Conservation (phyloP, 306 rosid species). For the Hippophae tibetana region DNA sequence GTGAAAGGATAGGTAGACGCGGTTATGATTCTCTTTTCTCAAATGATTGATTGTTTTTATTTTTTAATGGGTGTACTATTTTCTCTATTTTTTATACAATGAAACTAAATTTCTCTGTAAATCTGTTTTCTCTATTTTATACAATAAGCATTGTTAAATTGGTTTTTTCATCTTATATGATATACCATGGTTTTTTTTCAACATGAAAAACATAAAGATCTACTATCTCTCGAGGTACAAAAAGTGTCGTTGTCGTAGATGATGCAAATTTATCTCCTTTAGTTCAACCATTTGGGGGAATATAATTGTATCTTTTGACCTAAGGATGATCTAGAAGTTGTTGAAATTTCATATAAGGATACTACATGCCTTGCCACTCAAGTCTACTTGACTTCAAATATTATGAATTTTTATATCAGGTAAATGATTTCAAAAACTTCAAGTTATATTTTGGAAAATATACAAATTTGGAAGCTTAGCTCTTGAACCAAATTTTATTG, state of each 20-base stretch:
- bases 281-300: conserved; percentile 8
- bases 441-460: not conserved
- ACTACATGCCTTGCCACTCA: conserved; percentile 68
- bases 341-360: conserved; percentile 64
- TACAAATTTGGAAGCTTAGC: not conserved
- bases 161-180: conserved; percentile 3
- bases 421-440: conserved; percentile 21
- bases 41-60: conserved; percentile 7
- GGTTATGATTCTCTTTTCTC: conserved; percentile 56
- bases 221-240: conserved; percentile 83
- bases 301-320: conserved; percentile 21
- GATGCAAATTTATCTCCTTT: conserved; percentile 5
- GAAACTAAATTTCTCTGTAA: conserved; percentile 23
- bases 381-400: conserved; percentile 71
- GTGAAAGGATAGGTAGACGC: conserved; percentile 87
- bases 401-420: conserved; percentile 91
- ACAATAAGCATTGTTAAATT: conserved; percentile 29
- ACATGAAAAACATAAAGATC: conserved; percentile 59
- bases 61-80: not conserved
- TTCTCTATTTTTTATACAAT: not conserved
- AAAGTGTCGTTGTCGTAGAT: too few relatives aligned
- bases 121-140: conserved; percentile 13
- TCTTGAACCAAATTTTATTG: not conserved
- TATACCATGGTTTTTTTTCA: conserved; percentile 25
- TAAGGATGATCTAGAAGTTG: conserved; percentile 81